Percentiles rank a stretch among this genome's conserved stretches.
phyloP scores from a whole-genome alignment of 2,329 filamentous ascomycete species.

The Colletotrichum eremochloae region DNA sequence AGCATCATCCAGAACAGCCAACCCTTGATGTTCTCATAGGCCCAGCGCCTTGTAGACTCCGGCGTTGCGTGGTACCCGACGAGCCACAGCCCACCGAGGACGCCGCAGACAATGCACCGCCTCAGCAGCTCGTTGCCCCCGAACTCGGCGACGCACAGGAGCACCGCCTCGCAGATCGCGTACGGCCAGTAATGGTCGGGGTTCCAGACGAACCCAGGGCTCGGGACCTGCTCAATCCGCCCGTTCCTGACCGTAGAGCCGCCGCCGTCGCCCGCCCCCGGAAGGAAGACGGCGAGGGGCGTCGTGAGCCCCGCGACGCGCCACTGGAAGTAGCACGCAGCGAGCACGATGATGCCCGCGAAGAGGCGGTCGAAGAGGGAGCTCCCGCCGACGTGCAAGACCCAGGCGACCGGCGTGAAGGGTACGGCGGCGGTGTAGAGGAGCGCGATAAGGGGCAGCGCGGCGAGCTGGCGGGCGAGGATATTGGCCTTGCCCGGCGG shows the following conservation, averaged over 20 bases:
- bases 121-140: constrained; percentile 43
- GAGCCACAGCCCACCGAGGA: constrained; percentile 43
- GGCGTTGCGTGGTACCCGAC: constrained; percentile 44
- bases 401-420: constrained; percentile 43
- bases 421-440: constrained; percentile 45
- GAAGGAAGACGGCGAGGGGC: constrained; percentile 39
- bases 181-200: constrained; percentile 44
- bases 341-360: constrained; percentile 53
- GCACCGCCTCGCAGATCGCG: constrained; percentile 42
- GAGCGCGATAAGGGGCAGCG: constrained; percentile 42
- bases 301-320: constrained; percentile 39
- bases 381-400: constrained; percentile 47
- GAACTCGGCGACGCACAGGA: constrained; percentile 44
- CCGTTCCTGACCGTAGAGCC: constrained; percentile 39
- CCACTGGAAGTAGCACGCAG: constrained; percentile 50
- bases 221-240: constrained; percentile 26
- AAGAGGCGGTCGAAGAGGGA: constrained; percentile 62
- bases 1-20: constrained; percentile 42
- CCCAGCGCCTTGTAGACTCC: constrained; percentile 40
- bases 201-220: constrained; percentile 42
- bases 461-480: constrained; percentile 36
- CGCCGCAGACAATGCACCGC: constrained; percentile 37
- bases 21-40: constrained; percentile 44
- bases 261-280: constrained; percentile 9
- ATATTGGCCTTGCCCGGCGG: constrained; percentile 15